Base-by-base conservation (phyloP, 352 stramenopile genomes). In the Pythium rhizo-oryzae region DNA sequence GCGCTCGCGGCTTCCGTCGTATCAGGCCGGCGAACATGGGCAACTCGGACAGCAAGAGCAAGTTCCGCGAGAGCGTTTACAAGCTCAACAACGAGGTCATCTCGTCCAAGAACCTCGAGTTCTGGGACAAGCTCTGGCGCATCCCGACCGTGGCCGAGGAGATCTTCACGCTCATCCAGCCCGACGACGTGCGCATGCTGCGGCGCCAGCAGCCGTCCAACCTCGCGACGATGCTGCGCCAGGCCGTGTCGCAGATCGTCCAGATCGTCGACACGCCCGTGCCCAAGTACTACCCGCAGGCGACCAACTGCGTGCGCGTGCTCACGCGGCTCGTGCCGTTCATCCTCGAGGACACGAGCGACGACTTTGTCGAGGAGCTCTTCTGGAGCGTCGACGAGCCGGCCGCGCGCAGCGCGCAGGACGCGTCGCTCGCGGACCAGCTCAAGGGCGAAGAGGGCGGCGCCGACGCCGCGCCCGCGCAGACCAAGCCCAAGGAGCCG, bases 21-120 rank as follows among this genome's bases (percentile, higher is more conserved):
- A n/a, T n/a, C n/a, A n/a, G n/a, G n/a, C n/a, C n/a, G n/a, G 12
- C 46, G 19, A 16, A 43, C 49, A 96, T 96, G 88, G 88, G 88
- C 60, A 94, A 94, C 74, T 94, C 85, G 76, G 87, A 96, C 74
- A 94, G 86, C 74, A 96, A 94, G 82, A 94, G 85, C 79, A 96
- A 94, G 83, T 96, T 96, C 77, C 86, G 87, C 74, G 88, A 96
- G 83, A 93, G 82, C 75, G 88, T 96, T 52, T 94, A 96, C 79
- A 96, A 96, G 82, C 84, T 96, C 71, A 94, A 92, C 75, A 94
- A 96, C 51, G 86, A 96, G 62, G 80, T 92, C 11, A 81, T 96
- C 44, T 92, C 84, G 55, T 76, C 76, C 70, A 92, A 93, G 74
- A 91, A 92, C 70, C 84, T 94, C 69, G 88, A 96, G 73, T 96